Percentiles rank a stretch among this genome's conserved stretches.
phyloP scores from a whole-genome alignment of 106 monocot species.

The Phalaenopsis aphrodite region DNA sequence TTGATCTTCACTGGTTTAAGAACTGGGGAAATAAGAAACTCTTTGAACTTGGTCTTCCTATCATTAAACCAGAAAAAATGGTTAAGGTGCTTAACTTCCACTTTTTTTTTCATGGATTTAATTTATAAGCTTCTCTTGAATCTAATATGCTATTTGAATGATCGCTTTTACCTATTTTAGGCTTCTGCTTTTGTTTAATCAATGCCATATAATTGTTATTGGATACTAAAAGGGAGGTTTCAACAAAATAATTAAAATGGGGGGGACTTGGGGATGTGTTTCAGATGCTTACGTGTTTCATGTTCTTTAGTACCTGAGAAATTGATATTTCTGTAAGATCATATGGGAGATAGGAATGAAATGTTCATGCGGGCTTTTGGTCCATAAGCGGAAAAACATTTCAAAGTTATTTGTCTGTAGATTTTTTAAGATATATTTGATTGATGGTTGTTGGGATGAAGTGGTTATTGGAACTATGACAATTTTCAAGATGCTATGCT shows the following conservation, averaged over 20 bases:
- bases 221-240: neutral
- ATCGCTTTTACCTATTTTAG: neutral
- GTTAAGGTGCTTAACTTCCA: conserved; percentile 50
- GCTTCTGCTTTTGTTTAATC: neutral
- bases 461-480: neutral
- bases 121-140: neutral
- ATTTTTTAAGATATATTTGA: neutral
- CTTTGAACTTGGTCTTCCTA: conserved; percentile 66
- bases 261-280: neutral
- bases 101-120: neutral
- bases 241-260: neutral
- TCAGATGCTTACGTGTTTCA: neutral
- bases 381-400: no score
- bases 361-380: no score
- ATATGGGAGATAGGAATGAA: neutral
- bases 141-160: neutral
- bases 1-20: conserved; percentile 89
- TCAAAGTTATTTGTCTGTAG: neutral
- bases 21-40: conserved; percentile 81
- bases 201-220: neutral
- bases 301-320: neutral
- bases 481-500: no score
- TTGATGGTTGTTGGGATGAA: neutral
- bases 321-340: neutral
- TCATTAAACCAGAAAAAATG: conserved; percentile 55